Base-by-base conservation (phyloP, 768 basidiomycete genomes). In the Naganishia randhawae region DNA sequence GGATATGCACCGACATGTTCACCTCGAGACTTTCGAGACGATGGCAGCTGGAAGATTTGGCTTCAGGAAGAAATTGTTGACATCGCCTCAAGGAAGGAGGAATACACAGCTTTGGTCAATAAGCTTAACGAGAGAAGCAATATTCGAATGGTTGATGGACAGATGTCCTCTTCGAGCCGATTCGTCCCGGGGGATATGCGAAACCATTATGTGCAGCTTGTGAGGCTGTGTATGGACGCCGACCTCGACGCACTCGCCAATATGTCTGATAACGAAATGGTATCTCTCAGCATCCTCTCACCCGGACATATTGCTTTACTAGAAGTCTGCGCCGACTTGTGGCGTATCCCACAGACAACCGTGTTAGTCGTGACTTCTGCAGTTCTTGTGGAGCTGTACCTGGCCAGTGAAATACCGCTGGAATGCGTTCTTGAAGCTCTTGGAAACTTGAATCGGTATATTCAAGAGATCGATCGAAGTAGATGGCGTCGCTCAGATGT, bases 401-500 rank as follows among this genome's bases (percentile, higher is more conserved):
- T 93, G 80, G 85, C 89, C 37, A 88, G 89, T 70, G 88, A 92
- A 71, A 91, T 98, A 6, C 96, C 96, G 1, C 82, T 95, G 75
- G 95, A 95, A 75, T 98, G 96, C 78, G 86, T 98, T 63, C 89
- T 89, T 0, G 96, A 97, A 79, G 95, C 91, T 13, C 80, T 96
- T 53, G 84, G 86, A 51, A 86, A 86, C 66, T 84, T 95, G 22
- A 80, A 83, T 22, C 89, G 89, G 76, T 86, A 87, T 11, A 82
- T 87, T 73, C 82, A 85, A 39, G 91, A 94, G 69, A 84, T 84
- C 35, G 86, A 88, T 9, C 75, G 90, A 1, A 86, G 88, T 22
- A 83, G 85, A 50, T 97, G 96, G 95, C 84, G 89, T 1, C 81
- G 81, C 22, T 85, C 85, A 71, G 95, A 99, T 75, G 92, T 97